These are phyloP conservation scores for Isoetes taiwanensis DNA, from an alignment of 75 land plant species.

Conservation along the genomic window DNA sequence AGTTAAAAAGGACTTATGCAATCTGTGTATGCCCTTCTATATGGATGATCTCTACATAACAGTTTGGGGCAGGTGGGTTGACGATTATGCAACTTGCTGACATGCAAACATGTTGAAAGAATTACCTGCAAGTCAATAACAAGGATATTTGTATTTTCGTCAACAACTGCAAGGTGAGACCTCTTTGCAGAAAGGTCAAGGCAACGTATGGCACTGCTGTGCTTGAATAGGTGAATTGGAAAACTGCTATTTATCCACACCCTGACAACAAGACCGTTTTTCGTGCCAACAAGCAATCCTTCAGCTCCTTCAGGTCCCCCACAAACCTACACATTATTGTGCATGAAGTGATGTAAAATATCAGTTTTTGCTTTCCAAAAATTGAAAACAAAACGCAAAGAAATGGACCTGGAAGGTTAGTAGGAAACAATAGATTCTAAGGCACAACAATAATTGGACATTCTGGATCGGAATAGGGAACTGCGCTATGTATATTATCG, in stretches of 20 bases:
- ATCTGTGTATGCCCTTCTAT: too few relatives aligned
- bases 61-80: too few relatives aligned
- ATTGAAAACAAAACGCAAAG: too few relatives aligned
- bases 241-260: constrained; percentile 25
- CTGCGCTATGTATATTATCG: too few relatives aligned
- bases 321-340: constrained; percentile 16
- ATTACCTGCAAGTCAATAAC: constrained; percentile 26
- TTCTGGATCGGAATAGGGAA: too few relatives aligned
- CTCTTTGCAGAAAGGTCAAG: constrained; percentile 25
- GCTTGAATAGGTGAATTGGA: constrained; percentile 16
- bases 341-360: not conserved
- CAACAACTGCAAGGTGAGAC: constrained; percentile 23
- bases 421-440: too few relatives aligned
- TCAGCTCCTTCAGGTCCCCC: constrained; percentile 30
- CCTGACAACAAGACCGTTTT: constrained; percentile 24
- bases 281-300: constrained; percentile 24
- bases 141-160: constrained; percentile 20
- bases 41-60: too few relatives aligned
- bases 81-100: too few relatives aligned
- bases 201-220: constrained; percentile 29
- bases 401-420: too few relatives aligned
- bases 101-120: not conserved
- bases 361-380: too few relatives aligned
- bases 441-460: too few relatives aligned
- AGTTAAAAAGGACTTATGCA: too few relatives aligned